phyloP scores from a whole-genome alignment of 2,329 filamentous ascomycete species.

The Sporothrix humicola region DNA sequence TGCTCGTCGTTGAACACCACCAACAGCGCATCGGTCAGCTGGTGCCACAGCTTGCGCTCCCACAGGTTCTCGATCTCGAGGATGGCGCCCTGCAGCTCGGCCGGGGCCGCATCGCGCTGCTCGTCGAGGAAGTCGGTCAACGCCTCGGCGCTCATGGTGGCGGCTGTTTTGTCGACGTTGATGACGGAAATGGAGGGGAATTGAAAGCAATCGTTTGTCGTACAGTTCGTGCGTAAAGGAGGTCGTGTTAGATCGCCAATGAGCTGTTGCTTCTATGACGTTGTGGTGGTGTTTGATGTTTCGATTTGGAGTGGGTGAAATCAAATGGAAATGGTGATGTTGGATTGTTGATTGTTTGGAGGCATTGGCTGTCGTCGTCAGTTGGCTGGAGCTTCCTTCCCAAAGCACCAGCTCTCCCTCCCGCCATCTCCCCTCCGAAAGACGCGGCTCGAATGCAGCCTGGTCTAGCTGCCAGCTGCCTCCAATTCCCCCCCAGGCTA shows the following conservation, averaged over 20 bases:
- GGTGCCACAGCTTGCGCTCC: conserved; percentile 99
- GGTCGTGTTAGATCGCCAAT: neutral
- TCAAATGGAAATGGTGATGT: conserved; percentile 22
- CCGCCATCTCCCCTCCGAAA: conserved; percentile 21
- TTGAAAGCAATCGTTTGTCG: neutral
- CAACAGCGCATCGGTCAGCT: conserved; percentile 87
- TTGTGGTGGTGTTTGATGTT: conserved; percentile 32
- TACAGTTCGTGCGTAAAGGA: neutral
- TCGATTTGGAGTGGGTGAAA: neutral
- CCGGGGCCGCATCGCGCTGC: conserved; percentile 84
- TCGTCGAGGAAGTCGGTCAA: conserved; percentile 92
- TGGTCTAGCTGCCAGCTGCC: conserved; percentile 38
- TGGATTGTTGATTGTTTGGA: conserved; percentile 7
- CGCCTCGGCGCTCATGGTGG: conserved; percentile 78
- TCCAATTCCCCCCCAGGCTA: neutral
- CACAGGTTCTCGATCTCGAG: conserved; percentile 94
- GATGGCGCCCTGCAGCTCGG: conserved; percentile 85
- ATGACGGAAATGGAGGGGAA: neutral
- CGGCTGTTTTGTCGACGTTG: conserved; percentile 4
- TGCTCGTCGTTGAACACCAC: conserved; percentile 84
- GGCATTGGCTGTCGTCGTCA: conserved; percentile 11
- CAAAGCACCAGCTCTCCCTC: conserved; percentile 28
- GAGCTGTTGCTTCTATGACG: conserved; percentile 13
- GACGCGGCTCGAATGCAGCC: conserved; percentile 54
- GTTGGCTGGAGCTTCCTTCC: conserved; percentile 32